Evolutionary conservation across 345 rosid species (phyloP).

Genomic region (Acer saccharum): DNA sequence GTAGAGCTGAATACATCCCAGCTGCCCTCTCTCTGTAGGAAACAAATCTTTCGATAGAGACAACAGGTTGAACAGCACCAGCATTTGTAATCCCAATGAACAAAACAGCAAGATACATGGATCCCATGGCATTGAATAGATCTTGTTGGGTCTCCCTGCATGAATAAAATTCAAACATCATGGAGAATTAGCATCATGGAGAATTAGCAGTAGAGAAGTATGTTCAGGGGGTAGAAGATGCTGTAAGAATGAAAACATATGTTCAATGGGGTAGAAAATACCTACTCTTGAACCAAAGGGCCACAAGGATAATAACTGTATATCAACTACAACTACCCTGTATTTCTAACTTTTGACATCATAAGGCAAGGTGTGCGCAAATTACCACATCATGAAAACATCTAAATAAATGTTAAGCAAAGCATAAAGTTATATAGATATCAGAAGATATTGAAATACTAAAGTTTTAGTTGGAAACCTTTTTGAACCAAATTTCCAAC

Average conservation of each 20-base stretch:
- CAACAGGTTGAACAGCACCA: constrained; percentile 96
- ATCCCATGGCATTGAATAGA: constrained; percentile 91
- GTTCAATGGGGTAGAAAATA: background rate
- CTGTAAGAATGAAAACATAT: background rate
- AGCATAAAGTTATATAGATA: background rate
- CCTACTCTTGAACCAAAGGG: background rate
- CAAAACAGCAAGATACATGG: constrained; percentile 86
- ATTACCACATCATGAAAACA: background rate
- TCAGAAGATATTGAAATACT: constrained; percentile 1
- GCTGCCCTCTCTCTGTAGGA: constrained; percentile 97
- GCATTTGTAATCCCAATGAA: constrained; percentile 92
- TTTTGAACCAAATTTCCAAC: constrained; percentile 91
- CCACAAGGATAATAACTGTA: background rate
- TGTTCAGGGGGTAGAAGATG: background rate
- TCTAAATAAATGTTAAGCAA: background rate
- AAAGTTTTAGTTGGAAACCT: constrained; percentile 44
- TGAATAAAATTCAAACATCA: constrained; percentile 18
- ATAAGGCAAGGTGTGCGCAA: background rate
- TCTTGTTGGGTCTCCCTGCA: constrained; percentile 84
- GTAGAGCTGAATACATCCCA: constrained; percentile 91
- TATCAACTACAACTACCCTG: background rate
- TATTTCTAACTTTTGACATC: constrained; percentile 3
- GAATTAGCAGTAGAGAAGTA: background rate
- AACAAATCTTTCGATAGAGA: constrained; percentile 90
- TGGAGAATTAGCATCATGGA: constrained; percentile 12